Evolutionary conservation across 495 filamentous ascomycete genomes (phyloP), one percentile per base, ranked within the genome.

Genomic region (Trichoderma gamsii): DNA sequence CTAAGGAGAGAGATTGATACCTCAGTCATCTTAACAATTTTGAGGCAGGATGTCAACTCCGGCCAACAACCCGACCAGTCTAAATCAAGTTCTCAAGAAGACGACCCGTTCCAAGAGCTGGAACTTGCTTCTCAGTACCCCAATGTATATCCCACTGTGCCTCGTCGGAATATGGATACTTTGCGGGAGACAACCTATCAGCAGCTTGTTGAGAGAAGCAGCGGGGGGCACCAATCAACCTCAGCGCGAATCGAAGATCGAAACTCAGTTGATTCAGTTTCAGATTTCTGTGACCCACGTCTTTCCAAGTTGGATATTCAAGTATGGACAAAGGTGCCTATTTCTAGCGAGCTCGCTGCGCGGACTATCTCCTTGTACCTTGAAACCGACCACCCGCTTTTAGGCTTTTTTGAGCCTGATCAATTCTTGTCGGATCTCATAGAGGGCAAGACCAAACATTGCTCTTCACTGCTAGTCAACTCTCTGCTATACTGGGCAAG

Each of bases 321-420:
- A 15, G 67, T 67, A 13, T 76, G 74, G 74, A 76, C 71, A 2
- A 38, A 70, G 11, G 61, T 72, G 1, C 13, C 41, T 1, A 65
- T 74, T 29, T 35, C 61, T 9, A 68, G 69, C 43, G 69, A 71
- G 2, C 67, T 73, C 13, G 70, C 71, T 23, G 74, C 72, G 8
- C 65, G 64, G 38, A 59, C 69, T 38, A 70, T 76, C 38, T 74
- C 72, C 16, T 43, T 73, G 3, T 76, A 76, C 32, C 69, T 76
- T 18, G 69, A 68, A 46, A 76, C 72, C 8, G 74, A 76, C 13
- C 74, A 74, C 32, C 72, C 66, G 4, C 32, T 69, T 7, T 65
- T 69, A 27, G 68, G 65, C 46, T 23, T 68, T 3, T 71, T 71
- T 65, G 70, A 71, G 35, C 51, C 68, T 21, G 68, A 71, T 46